Evolutionary conservation across 208 protist genomes (phyloP).

Genomic region (Tritrichomonas musculus): DNA sequence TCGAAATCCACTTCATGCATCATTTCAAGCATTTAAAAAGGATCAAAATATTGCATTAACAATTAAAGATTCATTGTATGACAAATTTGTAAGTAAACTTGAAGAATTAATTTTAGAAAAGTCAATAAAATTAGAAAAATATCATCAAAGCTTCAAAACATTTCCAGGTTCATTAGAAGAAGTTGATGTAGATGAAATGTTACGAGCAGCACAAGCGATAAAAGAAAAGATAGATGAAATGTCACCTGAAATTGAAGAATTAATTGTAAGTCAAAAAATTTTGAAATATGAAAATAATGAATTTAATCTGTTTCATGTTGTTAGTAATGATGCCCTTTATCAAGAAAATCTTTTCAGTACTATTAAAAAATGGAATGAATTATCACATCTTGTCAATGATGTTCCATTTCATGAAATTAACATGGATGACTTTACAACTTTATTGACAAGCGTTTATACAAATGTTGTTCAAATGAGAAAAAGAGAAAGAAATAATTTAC

Average conservation of each 20-base stretch:
- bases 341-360: background rate
- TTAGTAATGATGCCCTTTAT: background rate
- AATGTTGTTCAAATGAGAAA: background rate
- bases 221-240: background rate
- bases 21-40: background rate
- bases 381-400: background rate
- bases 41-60: background rate
- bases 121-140: background rate
- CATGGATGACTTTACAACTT: background rate
- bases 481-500: background rate
- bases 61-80: background rate
- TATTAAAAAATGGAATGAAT: background rate
- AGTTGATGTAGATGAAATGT: background rate
- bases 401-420: background rate
- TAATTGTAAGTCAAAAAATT: background rate
- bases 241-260: background rate
- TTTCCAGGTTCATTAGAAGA: background rate
- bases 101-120: background rate
- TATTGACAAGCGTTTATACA: background rate
- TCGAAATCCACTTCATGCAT: background rate
- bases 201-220: background rate
- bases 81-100: background rate
- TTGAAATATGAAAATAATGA: background rate
- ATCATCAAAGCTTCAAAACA: background rate
- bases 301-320: background rate